Evolutionary conservation across 1,284 basidiomycete species (phyloP).

Genomic region (Ganoderma boninense): DNA sequence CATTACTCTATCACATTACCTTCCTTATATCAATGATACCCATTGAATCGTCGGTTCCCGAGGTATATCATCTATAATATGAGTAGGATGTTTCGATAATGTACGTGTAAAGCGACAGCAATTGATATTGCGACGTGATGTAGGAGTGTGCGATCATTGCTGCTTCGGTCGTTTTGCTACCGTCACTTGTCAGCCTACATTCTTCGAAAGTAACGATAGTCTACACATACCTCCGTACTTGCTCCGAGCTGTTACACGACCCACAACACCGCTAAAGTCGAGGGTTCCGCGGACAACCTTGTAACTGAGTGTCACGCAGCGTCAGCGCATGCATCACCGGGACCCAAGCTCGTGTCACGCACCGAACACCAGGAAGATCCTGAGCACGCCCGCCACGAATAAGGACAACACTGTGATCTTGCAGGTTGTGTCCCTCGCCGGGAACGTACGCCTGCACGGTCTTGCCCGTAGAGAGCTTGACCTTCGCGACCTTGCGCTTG

Average conservation of each 20-base stretch:
- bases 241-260: slow-evolving; percentile 84
- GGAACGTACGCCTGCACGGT: slow-evolving; percentile 94
- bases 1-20: slow-evolving; percentile 8
- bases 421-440: slow-evolving; percentile 97
- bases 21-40: slow-evolving; percentile 21
- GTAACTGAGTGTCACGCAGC: slow-evolving; percentile 68
- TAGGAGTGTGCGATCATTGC: slow-evolving; percentile 10
- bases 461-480: slow-evolving; percentile 93
- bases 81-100: slow-evolving; percentile 23
- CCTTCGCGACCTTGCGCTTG: slow-evolving; percentile 95
- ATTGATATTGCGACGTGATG: slow-evolving; percentile 5
- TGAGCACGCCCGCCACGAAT: slow-evolving; percentile 95
- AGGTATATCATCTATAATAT: slow-evolving; percentile 6
- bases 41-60: not conserved
- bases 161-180: slow-evolving; percentile 31
- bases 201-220: not conserved
- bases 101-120: slow-evolving; percentile 26
- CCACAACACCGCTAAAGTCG: slow-evolving; percentile 93
- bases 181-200: not conserved
- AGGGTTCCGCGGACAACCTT: slow-evolving; percentile 94
- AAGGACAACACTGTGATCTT: slow-evolving; percentile 97
- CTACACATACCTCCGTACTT: slow-evolving; percentile 89
- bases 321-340: slow-evolving; percentile 11
- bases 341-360: slow-evolving; percentile 41
- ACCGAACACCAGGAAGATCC: slow-evolving; percentile 97